Evolutionary conservation across 1,139 yeast species (phyloP), one percentile per base, ranked within the genome.

Genomic region (Taphrina deformans): DNA sequence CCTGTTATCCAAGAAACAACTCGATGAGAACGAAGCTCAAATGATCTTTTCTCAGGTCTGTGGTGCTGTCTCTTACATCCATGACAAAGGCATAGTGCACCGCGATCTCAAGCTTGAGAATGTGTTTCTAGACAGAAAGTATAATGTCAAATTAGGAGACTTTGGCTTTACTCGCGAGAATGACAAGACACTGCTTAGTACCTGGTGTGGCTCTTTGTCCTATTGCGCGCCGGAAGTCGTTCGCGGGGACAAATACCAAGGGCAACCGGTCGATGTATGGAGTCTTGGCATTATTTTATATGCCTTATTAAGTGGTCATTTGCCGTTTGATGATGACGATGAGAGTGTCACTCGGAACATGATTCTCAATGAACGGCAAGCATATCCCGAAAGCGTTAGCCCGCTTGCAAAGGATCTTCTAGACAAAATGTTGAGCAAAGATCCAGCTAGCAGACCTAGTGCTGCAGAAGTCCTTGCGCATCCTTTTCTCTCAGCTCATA

Each of bases 181-280:
- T 79, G 87, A 73, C 69, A 80, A 78, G 63, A 80, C 78, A 69
- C 77, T 86, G 62, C 76, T 93, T 52, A 88, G 88, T 56, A 93
- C 97, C 0, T 81, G 91, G 0, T 93, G 99, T 76, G 99, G 99
- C 1, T 93, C 99, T 0, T 85, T 92, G 0, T 96, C 91, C 4
- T 93, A 93, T 73, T 91, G 92, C 97, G 97, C 99, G 0, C 99
- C 99, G 0, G 99, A 93, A 73, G 79, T 93, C 71, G 79, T 91
- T 44, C 78, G 80, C 65, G 82, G 84, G 68, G 82, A 83, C 66
- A 85, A 84, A 65, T 93, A 93, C 73, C 85, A 86, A 46, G 99
- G 98, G 0, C 86, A 88, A 71, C 62, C 67, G 4, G 76, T 87
- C 5, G 99, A 93, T 74, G 84, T 89, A 1, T 93, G 99, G 99